A percentile compares a stretch with the other conserved stretches of the same genome.
Evolutionary conservation across 805 yeast species (phyloP).

Genomic region (Candida pseudoglaebosa): DNA sequence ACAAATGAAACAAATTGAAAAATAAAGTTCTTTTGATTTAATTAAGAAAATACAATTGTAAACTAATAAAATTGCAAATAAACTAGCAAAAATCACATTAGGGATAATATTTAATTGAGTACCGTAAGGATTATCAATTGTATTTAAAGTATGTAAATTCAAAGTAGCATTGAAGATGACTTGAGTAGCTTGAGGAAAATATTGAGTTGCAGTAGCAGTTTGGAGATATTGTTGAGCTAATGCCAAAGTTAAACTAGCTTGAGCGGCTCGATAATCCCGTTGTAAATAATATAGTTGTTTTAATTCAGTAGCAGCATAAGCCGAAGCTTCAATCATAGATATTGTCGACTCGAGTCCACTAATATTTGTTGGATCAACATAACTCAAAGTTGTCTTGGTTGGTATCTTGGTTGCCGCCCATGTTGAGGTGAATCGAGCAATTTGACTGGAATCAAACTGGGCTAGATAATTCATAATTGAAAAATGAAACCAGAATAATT

Average conservation of each 20-base stretch:
- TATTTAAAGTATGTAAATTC: slow-evolving; percentile 14
- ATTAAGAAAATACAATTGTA: slow-evolving; percentile 27
- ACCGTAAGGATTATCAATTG: slow-evolving; percentile 29
- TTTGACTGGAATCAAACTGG: background rate
- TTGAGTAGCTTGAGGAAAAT: slow-evolving; percentile 16
- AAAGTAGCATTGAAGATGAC: slow-evolving; percentile 18
- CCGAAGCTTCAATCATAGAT: slow-evolving; percentile 4
- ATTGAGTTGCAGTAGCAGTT: slow-evolving; percentile 28
- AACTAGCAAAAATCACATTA: slow-evolving; percentile 52
- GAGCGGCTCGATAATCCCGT: slow-evolving; percentile 23
- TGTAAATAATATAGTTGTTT: slow-evolving; percentile 16
- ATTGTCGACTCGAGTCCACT: slow-evolving; percentile 15
- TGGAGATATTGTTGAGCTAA: slow-evolving; percentile 24
- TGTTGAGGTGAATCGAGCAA: slow-evolving; percentile 2
- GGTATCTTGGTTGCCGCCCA: slow-evolving; percentile 16
- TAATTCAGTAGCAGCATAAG: slow-evolving; percentile 19
- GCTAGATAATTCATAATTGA: background rate
- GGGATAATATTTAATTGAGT: slow-evolving; percentile 47
- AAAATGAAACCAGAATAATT: no score
- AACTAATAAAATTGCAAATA: slow-evolving; percentile 45
- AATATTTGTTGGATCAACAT: slow-evolving; percentile 22
- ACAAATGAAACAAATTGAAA: slow-evolving; percentile 51
- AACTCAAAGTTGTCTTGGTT: slow-evolving; percentile 18
- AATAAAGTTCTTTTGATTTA: slow-evolving; percentile 59
- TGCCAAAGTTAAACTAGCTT: slow-evolving; percentile 29